A percentile compares a stretch with the other conserved stretches of the same genome.
These are phyloP conservation scores for Botryotinia narcissicola DNA, from an alignment of 2,329 filamentous ascomycete species.

Conservation along the genomic window DNA sequence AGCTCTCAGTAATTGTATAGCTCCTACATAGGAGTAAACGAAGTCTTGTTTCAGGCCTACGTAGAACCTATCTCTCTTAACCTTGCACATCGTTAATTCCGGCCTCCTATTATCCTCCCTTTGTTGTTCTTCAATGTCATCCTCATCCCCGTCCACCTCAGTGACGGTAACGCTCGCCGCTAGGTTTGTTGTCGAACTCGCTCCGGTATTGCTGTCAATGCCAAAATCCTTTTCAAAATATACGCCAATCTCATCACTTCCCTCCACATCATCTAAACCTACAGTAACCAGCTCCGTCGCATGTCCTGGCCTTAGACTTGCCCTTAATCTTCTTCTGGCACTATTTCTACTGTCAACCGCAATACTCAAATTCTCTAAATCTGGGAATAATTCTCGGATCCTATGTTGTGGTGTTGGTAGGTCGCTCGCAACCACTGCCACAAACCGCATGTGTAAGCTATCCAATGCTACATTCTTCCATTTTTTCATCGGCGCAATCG, in stretches of 20 bases:
- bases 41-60: constrained; percentile 18
- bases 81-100: constrained; percentile 33
- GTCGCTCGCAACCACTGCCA: constrained; percentile 32
- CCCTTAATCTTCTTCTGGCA: constrained; percentile 35
- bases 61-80: constrained; percentile 34
- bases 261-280: constrained; percentile 19
- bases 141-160: constrained; percentile 14
- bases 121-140: background rate
- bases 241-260: constrained; percentile 21
- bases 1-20: constrained; percentile 18
- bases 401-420: constrained; percentile 30
- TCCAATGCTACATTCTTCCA: constrained; percentile 38
- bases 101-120: constrained; percentile 21
- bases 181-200: background rate
- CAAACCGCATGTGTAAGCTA: constrained; percentile 35
- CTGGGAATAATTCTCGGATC: constrained; percentile 35
- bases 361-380: constrained; percentile 32
- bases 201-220: background rate
- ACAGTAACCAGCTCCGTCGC: constrained; percentile 32
- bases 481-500: constrained; percentile 33
- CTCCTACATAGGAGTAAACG: constrained; percentile 28
- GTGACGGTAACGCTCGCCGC: background rate
- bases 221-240: constrained; percentile 34
- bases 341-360: constrained; percentile 35
- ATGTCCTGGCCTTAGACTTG: constrained; percentile 36